Conservation (phyloP, 1,284 basidiomycete species). For the Chondrostereum purpureum region DNA sequence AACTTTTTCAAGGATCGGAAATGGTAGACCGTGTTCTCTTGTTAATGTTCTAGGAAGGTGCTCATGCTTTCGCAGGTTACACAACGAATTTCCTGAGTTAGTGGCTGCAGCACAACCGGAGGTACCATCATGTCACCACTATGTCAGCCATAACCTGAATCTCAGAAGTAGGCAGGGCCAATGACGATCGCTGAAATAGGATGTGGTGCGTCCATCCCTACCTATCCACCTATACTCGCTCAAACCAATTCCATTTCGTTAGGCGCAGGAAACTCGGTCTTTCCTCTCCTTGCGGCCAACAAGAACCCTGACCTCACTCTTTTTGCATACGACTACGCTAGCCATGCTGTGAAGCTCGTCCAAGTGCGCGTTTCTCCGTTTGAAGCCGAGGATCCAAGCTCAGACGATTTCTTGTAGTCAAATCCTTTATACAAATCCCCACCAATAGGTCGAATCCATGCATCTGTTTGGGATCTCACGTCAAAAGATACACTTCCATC, state of each 20-base stretch:
- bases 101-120: conserved; percentile 61
- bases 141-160: too few relatives aligned
- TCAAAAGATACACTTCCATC: conserved; percentile 56
- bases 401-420: too few relatives aligned
- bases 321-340: conserved; percentile 88
- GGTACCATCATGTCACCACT: conserved; percentile 28
- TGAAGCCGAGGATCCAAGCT: too few relatives aligned
- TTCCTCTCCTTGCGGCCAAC: conserved; percentile 81
- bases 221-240: not conserved
- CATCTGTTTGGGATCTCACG: conserved; percentile 90
- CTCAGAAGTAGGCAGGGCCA: conserved; percentile 58
- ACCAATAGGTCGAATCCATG: conserved; percentile 65
- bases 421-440: conserved; percentile 70
- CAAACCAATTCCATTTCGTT: conserved; percentile 10
- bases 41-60: conserved; percentile 3
- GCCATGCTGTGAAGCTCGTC: conserved; percentile 87
- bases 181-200: conserved; percentile 78
- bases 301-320: conserved; percentile 72
- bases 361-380: conserved; percentile 58
- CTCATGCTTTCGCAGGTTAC: conserved; percentile 50
- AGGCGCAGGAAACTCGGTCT: conserved; percentile 93
- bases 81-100: conserved; percentile 87
- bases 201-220: conserved; percentile 53
- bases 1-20: conserved; percentile 92
- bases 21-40: conserved; percentile 45